Conservation (phyloP, 345 rosid genomes). For the Tarenaya hassleriana region DNA sequence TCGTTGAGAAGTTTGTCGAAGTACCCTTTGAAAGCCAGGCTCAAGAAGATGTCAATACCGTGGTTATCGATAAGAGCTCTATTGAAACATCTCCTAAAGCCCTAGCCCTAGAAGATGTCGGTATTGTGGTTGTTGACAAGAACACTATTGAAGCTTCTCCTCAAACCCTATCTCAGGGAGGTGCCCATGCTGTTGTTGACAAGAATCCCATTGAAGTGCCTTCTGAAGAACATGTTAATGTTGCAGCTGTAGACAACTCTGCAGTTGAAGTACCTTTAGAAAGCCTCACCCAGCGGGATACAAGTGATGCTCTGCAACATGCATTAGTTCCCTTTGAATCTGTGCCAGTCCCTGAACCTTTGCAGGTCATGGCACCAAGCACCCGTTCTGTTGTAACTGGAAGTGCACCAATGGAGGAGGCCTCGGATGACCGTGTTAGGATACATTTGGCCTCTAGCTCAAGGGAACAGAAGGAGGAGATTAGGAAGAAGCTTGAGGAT, state of each 20-base stretch:
- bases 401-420: conserved; percentile 39
- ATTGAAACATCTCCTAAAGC: conserved; percentile 27
- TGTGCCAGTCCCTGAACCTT: conserved; percentile 28
- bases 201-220: conserved; percentile 31
- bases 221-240: conserved; percentile 24
- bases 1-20: conserved; percentile 13
- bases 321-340: conserved; percentile 23
- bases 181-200: conserved; percentile 28
- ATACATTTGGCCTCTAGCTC: conserved; percentile 50
- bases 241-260: conserved; percentile 20
- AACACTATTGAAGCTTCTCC: conserved; percentile 27
- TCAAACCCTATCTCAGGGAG: conserved; percentile 31
- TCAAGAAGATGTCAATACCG: conserved; percentile 26
- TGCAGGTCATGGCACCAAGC: conserved; percentile 19
- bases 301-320: conserved; percentile 31
- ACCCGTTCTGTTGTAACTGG: conserved; percentile 28
- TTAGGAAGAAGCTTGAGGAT: conserved; percentile 68
- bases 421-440: conserved; percentile 39
- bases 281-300: conserved; percentile 30
- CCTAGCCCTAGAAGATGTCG: conserved; percentile 28
- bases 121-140: conserved; percentile 24
- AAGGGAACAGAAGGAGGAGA: conserved; percentile 53
- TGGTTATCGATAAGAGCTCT: conserved; percentile 31
- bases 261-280: conserved; percentile 25
- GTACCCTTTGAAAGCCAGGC: conserved; percentile 16